Evolutionary conservation across 192 early-diverging fungal genomes (phyloP).

Genomic region (Coemansia reversa): DNA sequence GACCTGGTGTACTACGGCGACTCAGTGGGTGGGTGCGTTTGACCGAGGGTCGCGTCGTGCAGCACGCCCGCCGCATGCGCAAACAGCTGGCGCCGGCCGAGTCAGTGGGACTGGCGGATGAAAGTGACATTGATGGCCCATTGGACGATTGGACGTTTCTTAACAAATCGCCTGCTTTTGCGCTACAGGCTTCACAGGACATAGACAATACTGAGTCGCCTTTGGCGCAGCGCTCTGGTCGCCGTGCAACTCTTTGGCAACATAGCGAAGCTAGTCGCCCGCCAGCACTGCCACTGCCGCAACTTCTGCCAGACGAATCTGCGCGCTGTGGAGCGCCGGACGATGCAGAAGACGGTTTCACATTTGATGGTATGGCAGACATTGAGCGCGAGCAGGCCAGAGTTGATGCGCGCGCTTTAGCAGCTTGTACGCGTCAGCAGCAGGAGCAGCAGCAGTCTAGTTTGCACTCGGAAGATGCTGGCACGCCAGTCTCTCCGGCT

Average conservation of each 20-base stretch:
- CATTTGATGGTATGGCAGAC: constrained; percentile 37
- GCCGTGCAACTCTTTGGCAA: not conserved
- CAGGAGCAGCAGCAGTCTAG: constrained; percentile 8
- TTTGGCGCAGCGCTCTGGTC: not conserved
- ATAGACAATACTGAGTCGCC: not conserved
- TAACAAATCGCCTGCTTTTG: constrained; percentile 17
- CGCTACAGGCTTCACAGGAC: not conserved
- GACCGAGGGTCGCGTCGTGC: constrained; percentile 16
- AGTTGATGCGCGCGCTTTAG: constrained; percentile 19
- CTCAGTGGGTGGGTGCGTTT: constrained; percentile 43
- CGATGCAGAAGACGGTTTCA: constrained; percentile 21
- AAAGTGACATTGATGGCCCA: not conserved
- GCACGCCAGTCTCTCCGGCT: not conserved
- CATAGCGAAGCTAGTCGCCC: not conserved
- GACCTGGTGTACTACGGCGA: constrained; percentile 18
- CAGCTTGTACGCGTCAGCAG: not conserved
- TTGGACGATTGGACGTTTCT: constrained; percentile 48
- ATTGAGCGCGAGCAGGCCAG: constrained; percentile 36
- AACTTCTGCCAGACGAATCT: not conserved
- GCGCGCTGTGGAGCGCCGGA: not conserved
- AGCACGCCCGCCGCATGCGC: constrained; percentile 20
- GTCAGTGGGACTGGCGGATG: not conserved
- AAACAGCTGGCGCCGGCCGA: constrained; percentile 7
- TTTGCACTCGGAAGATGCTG: not conserved
- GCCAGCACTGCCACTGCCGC: constrained; percentile 4